phyloP scores from a whole-genome alignment of 2,329 filamentous ascomycete genomes.

The Scedosporium apiospermum region DNA sequence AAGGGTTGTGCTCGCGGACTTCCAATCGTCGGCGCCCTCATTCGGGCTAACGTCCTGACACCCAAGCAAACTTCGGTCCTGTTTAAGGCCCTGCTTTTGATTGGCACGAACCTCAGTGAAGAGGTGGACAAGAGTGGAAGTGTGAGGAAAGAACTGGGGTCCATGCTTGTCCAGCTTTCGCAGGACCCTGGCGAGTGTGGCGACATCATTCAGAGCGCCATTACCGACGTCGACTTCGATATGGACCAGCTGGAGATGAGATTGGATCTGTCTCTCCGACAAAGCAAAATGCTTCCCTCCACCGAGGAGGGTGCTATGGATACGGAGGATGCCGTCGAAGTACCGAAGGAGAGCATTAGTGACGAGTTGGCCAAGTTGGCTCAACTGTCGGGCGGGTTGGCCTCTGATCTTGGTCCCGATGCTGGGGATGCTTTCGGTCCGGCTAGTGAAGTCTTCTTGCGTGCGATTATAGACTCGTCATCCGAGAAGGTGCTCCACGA shows the following conservation, averaged over 20 bases:
- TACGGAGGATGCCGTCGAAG: constrained; percentile 17
- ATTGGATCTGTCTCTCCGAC: constrained; percentile 60
- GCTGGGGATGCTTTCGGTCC: constrained; percentile 46
- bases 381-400: constrained; percentile 24
- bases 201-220: constrained; percentile 54
- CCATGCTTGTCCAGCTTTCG: constrained; percentile 56
- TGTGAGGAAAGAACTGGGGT: constrained; percentile 54
- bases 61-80: constrained; percentile 55
- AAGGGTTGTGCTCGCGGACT: constrained; percentile 49
- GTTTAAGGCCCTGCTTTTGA: constrained; percentile 54
- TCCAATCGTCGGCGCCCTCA: constrained; percentile 49
- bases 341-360: constrained; percentile 26
- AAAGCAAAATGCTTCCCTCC: constrained; percentile 38
- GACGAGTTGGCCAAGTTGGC: constrained; percentile 28
- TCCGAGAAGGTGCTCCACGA: constrained; percentile 32
- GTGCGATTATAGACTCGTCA: constrained; percentile 31
- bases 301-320: constrained; percentile 40
- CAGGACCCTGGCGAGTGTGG: constrained; percentile 49
- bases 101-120: constrained; percentile 48
- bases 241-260: constrained; percentile 67
- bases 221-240: constrained; percentile 60
- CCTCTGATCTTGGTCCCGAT: constrained; percentile 43
- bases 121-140: constrained; percentile 43
- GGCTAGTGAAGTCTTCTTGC: constrained; percentile 48
- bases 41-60: constrained; percentile 50